These are phyloP conservation scores for Penicillium angulare DNA, from an alignment of 495 filamentous ascomycete species.

Conservation along the genomic window DNA sequence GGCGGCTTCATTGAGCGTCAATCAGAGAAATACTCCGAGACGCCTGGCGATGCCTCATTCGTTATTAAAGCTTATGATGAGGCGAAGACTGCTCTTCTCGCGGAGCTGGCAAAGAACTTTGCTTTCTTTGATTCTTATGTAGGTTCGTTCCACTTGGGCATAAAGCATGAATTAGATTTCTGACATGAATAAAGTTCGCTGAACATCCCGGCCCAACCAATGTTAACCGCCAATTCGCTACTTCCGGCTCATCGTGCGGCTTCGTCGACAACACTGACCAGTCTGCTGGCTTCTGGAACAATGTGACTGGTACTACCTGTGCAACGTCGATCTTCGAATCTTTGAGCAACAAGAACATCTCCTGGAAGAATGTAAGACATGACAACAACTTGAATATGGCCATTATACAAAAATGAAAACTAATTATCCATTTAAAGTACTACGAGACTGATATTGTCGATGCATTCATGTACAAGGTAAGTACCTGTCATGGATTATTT, in stretches of 20 bases:
- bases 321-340: slow-evolving; percentile 37
- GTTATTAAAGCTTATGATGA: slow-evolving; percentile 41
- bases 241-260: slow-evolving; percentile 34
- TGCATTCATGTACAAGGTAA: slow-evolving; percentile 38
- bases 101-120: slow-evolving; percentile 39
- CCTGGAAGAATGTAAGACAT: slow-evolving; percentile 34
- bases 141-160: slow-evolving; percentile 7
- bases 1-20: slow-evolving; percentile 43
- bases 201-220: slow-evolving; percentile 44
- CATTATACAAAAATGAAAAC: background rate
- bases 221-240: slow-evolving; percentile 40
- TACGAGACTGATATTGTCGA: slow-evolving; percentile 44
- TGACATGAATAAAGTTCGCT: slow-evolving; percentile 25
- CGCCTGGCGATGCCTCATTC: slow-evolving; percentile 37
- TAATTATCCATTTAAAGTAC: slow-evolving; percentile 23
- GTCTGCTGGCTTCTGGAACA: slow-evolving; percentile 32
- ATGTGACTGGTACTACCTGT: slow-evolving; percentile 38
- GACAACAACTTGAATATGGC: background rate
- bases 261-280: slow-evolving; percentile 33
- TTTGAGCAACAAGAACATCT: slow-evolving; percentile 31
- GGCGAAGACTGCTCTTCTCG: slow-evolving; percentile 36
- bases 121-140: slow-evolving; percentile 43
- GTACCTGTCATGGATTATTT: background rate
- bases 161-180: background rate
- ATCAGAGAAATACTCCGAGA: slow-evolving; percentile 39